These are phyloP conservation scores for Tilletia setariae DNA, from an alignment of 1,284 basidiomycete genomes.

Conservation along the genomic window DNA sequence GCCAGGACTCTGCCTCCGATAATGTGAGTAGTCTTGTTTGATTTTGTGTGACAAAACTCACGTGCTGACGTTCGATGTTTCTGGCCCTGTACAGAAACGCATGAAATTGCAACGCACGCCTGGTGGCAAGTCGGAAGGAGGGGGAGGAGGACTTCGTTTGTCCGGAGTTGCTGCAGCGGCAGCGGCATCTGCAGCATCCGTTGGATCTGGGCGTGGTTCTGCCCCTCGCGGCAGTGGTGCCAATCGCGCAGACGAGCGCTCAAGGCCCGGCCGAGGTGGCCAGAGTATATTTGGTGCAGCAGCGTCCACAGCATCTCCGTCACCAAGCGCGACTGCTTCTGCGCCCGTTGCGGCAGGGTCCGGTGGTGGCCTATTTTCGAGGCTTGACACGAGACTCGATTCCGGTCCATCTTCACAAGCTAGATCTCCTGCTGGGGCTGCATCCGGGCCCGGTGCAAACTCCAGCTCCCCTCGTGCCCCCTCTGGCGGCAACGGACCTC, in stretches of 20 bases:
- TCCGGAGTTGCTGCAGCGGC: slow-evolving; percentile 1
- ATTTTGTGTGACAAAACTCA: background rate
- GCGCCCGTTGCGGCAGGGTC: background rate
- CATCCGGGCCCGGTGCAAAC: background rate
- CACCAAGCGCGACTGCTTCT: background rate
- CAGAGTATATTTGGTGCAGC: background rate
- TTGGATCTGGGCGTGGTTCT: background rate
- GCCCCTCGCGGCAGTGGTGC: background rate
- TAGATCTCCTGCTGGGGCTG: background rate
- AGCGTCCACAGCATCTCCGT: background rate
- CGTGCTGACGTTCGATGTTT: background rate
- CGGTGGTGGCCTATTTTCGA: background rate
- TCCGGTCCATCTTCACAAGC: background rate
- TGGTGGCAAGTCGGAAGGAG: background rate
- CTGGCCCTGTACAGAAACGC: background rate
- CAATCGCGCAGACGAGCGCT: background rate
- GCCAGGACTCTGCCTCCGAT: background rate
- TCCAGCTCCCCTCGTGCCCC: background rate
- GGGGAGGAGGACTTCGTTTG: background rate
- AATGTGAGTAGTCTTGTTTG: background rate
- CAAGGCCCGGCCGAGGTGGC: background rate
- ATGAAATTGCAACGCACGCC: background rate
- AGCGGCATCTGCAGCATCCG: background rate
- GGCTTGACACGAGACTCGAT: background rate
- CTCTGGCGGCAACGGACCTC: background rate